Base-by-base conservation (phyloP, 176 grass and related monocot genomes). In the Aegilops longissima region DNA sequence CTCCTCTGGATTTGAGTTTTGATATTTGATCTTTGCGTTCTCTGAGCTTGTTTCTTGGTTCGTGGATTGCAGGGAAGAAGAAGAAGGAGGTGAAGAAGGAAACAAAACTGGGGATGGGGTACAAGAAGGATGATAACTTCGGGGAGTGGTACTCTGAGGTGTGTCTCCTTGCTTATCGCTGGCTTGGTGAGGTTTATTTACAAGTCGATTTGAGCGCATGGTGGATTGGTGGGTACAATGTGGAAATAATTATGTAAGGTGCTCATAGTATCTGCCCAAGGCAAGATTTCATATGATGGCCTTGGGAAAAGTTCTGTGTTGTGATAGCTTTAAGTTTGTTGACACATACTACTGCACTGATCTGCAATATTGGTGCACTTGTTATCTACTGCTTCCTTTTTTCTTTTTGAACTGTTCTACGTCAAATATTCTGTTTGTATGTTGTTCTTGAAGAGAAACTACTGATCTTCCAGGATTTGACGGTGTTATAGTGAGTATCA, bases 71-170 rank as follows among this genome's bases (percentile, higher is more conserved):
- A 87, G 91, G 89, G 72, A 98, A 86, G 80, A 95, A 86, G 80
- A 95, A 98, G 93, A 95, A 98, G 91, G 91, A 98, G 80, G 90
- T 98, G 69, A 98, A 98, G 88, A 98, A 98, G 89, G 96, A 98
- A 81, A 98, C 96, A 5, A 90, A 93, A 68, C 90, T 98, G 5
- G 93, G 96, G 39, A 87, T 98, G 91, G 89, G 88, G 7, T 88
- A 80, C 68, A 98, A 95, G 88, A 98, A 98, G 78, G 90, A 94
- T 36, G 91, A 92, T 14, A 93, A 95, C 85, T 98, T 98, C 61
- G 96, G 96, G 70, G 93, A 93, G 78, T 98, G 96, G 96, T 98
- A 95, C 86, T 98, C 96, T 6, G 96, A 98, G 96, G 96, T 95
- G 63, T 4, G 80, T 71, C 2, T 52, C 31, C 29, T 36, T 47